Evolutionary conservation across 129 eudicot species (phyloP).

Genomic region (Chrysanthemum makinoi): DNA sequence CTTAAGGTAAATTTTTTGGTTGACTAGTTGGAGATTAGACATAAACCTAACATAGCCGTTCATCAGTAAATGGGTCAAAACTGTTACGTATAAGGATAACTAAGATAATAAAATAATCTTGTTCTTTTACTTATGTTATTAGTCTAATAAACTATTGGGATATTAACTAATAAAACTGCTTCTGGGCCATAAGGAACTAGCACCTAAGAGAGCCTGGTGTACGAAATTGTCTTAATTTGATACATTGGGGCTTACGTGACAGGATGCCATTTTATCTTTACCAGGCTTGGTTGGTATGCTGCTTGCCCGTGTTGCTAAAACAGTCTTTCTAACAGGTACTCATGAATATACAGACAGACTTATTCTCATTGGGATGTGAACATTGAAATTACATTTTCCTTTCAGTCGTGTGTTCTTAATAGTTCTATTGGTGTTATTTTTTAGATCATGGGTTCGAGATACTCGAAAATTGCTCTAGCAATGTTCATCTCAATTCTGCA

Average conservation of each 20-base stretch:
- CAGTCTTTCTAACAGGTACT: constrained; percentile 74
- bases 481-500: constrained; percentile 53
- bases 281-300: constrained; percentile 91
- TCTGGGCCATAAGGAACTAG: background rate
- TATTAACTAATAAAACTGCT: background rate
- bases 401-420: background rate
- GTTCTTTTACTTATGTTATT: no score
- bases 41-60: no score
- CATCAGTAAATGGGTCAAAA: no score
- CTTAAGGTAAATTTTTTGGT: no score
- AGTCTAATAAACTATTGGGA: no score
- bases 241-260: constrained; percentile 14
- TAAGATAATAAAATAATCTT: no score
- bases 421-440: background rate
- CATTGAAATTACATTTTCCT: background rate
- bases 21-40: no score
- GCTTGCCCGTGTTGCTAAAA: constrained; percentile 78
- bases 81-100: no score
- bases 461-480: constrained; percentile 62
- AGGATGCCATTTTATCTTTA: constrained; percentile 27
- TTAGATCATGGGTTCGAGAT: constrained; percentile 68
- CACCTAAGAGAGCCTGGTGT: background rate
- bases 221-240: constrained; percentile 14
- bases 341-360: background rate
- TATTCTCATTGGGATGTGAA: no score